phyloP scores from a whole-genome alignment of 331 rosid genomes.

The Acacia pycnantha region DNA sequence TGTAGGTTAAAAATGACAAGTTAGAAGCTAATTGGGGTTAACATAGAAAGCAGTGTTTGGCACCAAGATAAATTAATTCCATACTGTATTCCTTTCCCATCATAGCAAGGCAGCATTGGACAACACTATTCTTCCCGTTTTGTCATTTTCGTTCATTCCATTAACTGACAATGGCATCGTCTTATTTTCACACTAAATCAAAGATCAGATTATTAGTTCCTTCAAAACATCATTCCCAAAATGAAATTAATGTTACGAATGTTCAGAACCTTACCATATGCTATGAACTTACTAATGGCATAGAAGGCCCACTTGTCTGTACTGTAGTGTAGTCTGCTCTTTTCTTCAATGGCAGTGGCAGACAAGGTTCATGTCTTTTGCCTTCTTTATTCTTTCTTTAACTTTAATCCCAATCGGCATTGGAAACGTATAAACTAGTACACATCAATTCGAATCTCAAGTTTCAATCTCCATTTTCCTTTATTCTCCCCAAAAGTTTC shows the following conservation, averaged over 20 bases:
- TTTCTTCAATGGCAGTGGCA: slow-evolving; percentile 7
- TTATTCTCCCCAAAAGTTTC: not conserved
- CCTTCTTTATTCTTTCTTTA: not conserved
- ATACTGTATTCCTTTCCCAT: not conserved
- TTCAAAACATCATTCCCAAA: not conserved
- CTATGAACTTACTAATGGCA: not conserved
- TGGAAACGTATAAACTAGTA: not conserved
- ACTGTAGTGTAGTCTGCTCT: not conserved
- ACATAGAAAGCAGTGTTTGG: no score
- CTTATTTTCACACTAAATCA: not conserved
- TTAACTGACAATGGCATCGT: not conserved
- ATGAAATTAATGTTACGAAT: not conserved
- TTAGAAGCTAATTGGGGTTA: no score
- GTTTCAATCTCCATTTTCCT: not conserved
- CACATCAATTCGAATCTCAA: not conserved
- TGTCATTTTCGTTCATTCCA: not conserved
- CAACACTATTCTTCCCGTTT: not conserved
- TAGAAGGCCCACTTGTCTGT: not conserved
- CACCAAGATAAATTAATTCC: no score
- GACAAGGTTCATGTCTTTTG: slow-evolving; percentile 7
- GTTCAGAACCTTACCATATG: not conserved
- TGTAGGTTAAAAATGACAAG: no score
- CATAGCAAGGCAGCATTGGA: not conserved
- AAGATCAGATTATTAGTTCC: not conserved
- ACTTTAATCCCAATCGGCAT: not conserved